Base-by-base conservation (phyloP, 805 yeast genomes). In the Candida andamanensis region DNA sequence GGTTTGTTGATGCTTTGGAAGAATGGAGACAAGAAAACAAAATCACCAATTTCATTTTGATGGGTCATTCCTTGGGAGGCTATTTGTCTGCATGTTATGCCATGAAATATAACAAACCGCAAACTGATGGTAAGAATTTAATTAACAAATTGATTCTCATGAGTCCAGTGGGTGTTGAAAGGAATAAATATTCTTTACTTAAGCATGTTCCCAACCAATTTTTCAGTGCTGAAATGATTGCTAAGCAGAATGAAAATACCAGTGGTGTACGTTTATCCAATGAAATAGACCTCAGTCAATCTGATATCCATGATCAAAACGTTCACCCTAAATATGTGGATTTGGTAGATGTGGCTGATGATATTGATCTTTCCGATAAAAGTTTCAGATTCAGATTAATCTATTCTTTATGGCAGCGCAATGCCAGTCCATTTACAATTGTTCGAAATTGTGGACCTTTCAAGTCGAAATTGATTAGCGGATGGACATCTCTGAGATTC, bases 381-480 rank as follows among this genome's bases (percentile, higher is more conserved):
- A 30, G 47, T 3, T 46, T 50, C 21, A 37, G 46, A 25, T 58
- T 63, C 6, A 60, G 50, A 34, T 28, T 62, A 5, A 31, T 74
- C 21, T 52, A 54, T 2, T 58, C 51, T 33, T 33, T 77, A 30
- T 79, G 86, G 86, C 61, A 63, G 12, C 51, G 51, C 12, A 65
- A 79, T 44, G 48, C 56, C 14, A 76, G 84, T 1, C 83, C 84
- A 0, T 73, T 79, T 41, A 46, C 71, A 2, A 31, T 77, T 2
- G 44, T 78, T 7, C 56, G 84, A 33, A 48, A 55, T 11, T 26
- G 53, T 4, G 84, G 83, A 0, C 83, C 83, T 2, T 42, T 67
- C 15, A 73, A 73, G 17, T 73, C 82, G 1, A 69, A 63, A 37
- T 23, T 70, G 17, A 60, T 76, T 9, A 64, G 76, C 3, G 32